A percentile compares a stretch with the other conserved stretches of the same genome.
Evolutionary conservation across 176 grass and related monocot species (phyloP).

Genomic region (Triticum urartu): DNA sequence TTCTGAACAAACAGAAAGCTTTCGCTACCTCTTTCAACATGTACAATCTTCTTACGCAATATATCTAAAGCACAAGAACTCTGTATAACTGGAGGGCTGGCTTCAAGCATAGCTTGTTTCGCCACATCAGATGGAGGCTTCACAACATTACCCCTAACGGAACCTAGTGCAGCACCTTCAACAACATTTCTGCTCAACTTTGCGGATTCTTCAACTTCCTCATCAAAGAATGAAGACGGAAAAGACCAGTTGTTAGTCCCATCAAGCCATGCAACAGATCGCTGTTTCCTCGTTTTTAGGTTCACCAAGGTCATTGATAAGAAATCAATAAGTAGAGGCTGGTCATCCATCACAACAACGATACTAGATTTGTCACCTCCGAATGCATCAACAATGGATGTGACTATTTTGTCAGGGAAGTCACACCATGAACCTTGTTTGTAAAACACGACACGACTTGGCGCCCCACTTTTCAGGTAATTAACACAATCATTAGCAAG

Average conservation of each 20-base stretch:
- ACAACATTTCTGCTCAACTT: neutral
- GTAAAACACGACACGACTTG: constrained; percentile 48
- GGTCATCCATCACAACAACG: constrained; percentile 36
- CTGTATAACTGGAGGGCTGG: constrained; percentile 5
- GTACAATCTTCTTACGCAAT: constrained; percentile 43
- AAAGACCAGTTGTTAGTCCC: constrained; percentile 51
- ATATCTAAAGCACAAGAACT: constrained; percentile 25
- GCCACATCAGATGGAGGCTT: neutral
- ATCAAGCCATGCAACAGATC: constrained; percentile 65
- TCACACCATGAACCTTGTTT: constrained; percentile 38
- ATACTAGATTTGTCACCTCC: constrained; percentile 39
- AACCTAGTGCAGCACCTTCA: neutral
- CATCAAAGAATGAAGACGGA: constrained; percentile 51
- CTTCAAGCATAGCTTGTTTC: constrained; percentile 18
- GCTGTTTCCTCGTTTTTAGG: constrained; percentile 44
- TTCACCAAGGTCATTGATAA: constrained; percentile 56
- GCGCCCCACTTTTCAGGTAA: constrained; percentile 44
- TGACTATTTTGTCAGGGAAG: constrained; percentile 40
- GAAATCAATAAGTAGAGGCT: constrained; percentile 50
- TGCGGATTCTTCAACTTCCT: constrained; percentile 1
- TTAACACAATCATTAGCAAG: constrained; percentile 44
- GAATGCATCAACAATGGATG: constrained; percentile 49
- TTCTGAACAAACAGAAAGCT: constrained; percentile 43
- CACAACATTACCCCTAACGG: neutral
- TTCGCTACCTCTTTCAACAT: constrained; percentile 42